These are phyloP conservation scores for Pulveroboletus sp. DNA, from an alignment of 768 basidiomycete species.

Conservation along the genomic window DNA sequence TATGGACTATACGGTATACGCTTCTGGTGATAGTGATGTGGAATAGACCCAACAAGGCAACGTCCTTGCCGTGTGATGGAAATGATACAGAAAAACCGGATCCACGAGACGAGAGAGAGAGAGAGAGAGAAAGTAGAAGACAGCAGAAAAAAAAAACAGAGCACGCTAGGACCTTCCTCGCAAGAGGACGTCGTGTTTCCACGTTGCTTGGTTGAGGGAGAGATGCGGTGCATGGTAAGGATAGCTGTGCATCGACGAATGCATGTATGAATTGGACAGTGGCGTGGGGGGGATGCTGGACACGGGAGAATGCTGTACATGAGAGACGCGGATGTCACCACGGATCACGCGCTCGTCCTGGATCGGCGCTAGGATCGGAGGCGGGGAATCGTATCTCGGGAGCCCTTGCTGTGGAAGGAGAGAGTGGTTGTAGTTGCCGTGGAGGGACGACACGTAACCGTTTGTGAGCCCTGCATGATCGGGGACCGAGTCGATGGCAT, in stretches of 20 bases:
- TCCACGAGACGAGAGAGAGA: constrained; percentile 17
- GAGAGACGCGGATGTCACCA: constrained; percentile 29
- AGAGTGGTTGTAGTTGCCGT: constrained; percentile 22
- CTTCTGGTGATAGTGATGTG: constrained; percentile 28
- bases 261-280: constrained; percentile 38
- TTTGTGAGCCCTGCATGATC: constrained; percentile 30
- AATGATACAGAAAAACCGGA: constrained; percentile 25
- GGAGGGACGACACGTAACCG: constrained; percentile 33
- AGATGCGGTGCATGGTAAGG: constrained; percentile 38
- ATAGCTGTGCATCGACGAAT: constrained; percentile 41
- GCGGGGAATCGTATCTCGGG: constrained; percentile 48
- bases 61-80: constrained; percentile 1
- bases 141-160: neutral
- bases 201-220: constrained; percentile 38
- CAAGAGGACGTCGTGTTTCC: constrained; percentile 47
- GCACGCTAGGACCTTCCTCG: constrained; percentile 30
- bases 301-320: constrained; percentile 29
- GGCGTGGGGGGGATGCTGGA: constrained; percentile 33
- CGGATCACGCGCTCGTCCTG: constrained; percentile 39
- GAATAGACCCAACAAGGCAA: constrained; percentile 2
- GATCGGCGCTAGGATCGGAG: constrained; percentile 56
- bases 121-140: constrained; percentile 2
- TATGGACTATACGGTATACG: constrained; percentile 31
- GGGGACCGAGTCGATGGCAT: constrained; percentile 30
- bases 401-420: constrained; percentile 20